phyloP scores from a whole-genome alignment of 139 green algal genomes.

The Chlamydomonas sp. region DNA sequence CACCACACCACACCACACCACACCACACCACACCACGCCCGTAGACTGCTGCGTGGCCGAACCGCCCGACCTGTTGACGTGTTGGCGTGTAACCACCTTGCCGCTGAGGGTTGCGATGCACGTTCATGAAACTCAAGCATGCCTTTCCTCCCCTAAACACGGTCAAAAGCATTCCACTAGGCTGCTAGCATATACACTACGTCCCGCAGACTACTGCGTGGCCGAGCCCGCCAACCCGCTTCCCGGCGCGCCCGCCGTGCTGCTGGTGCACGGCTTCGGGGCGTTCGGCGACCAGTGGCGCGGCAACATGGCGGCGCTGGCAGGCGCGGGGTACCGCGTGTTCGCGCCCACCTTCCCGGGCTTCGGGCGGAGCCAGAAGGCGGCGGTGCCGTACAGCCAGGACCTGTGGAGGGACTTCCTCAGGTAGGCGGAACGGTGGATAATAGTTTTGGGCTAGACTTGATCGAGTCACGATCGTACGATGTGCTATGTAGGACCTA shows the following conservation, averaged over 20 bases:
- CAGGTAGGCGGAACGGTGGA: conserved; percentile 15
- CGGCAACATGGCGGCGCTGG: conserved; percentile 74
- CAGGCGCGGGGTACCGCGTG: conserved; percentile 76
- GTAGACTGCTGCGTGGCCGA: too few species aligned
- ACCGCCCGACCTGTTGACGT: too few species aligned
- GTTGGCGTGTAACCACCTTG: too few species aligned
- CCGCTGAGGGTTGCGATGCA: too few species aligned
- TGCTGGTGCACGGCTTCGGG: conserved; percentile 98
- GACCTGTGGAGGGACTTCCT: conserved; percentile 86
- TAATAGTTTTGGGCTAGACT: neutral
- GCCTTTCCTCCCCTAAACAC: too few species aligned
- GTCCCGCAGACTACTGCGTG: conserved; percentile 71
- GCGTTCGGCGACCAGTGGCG: conserved; percentile 95
- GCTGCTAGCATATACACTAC: neutral
- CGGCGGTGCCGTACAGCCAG: conserved; percentile 82
- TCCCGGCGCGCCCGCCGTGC: conserved; percentile 63
- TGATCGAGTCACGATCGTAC: too few species aligned
- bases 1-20: too few species aligned
- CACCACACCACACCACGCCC: too few species aligned
- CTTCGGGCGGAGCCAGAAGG: conserved; percentile 91
- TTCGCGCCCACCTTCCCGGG: conserved; percentile 85
- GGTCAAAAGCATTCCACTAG: too few species aligned
- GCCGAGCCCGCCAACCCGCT: conserved; percentile 40
- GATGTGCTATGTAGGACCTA: neutral
- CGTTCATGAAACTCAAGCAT: too few species aligned